Percentiles rank a stretch among this genome's conserved stretches.
phyloP scores from a whole-genome alignment of 306 rosid species.

The Gillenia trifoliata region DNA sequence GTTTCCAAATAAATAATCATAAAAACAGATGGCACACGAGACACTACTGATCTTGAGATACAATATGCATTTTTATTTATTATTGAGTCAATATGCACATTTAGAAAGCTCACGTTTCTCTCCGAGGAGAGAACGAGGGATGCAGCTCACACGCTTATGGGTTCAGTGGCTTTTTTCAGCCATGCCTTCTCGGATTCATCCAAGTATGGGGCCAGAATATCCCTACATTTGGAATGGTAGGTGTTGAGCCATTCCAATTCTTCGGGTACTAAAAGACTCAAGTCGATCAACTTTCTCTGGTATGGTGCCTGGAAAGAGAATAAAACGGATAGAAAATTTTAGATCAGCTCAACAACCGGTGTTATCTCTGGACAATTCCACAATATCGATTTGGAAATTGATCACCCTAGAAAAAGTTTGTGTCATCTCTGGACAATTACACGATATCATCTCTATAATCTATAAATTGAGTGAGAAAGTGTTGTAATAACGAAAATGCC shows the following conservation, averaged over 20 bases:
- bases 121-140: background rate
- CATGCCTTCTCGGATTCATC: slow-evolving; percentile 70
- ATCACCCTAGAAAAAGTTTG: background rate
- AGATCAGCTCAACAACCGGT: background rate
- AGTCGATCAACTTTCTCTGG: slow-evolving; percentile 78
- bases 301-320: slow-evolving; percentile 63
- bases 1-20: background rate
- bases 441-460: background rate
- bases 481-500: background rate
- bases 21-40: background rate
- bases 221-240: slow-evolving; percentile 72
- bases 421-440: no score
- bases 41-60: background rate
- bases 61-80: background rate
- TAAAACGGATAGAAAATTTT: background rate
- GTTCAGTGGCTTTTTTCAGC: slow-evolving; percentile 87
- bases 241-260: slow-evolving; percentile 82
- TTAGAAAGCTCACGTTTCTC: background rate
- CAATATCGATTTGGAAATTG: background rate
- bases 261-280: slow-evolving; percentile 51
- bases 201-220: slow-evolving; percentile 62
- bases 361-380: background rate
- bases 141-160: slow-evolving; percentile 41
- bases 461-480: background rate
- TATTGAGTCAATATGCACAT: background rate